phyloP scores from a whole-genome alignment of 177 flowering plant genomes.

The Vitis hybrid region DNA sequence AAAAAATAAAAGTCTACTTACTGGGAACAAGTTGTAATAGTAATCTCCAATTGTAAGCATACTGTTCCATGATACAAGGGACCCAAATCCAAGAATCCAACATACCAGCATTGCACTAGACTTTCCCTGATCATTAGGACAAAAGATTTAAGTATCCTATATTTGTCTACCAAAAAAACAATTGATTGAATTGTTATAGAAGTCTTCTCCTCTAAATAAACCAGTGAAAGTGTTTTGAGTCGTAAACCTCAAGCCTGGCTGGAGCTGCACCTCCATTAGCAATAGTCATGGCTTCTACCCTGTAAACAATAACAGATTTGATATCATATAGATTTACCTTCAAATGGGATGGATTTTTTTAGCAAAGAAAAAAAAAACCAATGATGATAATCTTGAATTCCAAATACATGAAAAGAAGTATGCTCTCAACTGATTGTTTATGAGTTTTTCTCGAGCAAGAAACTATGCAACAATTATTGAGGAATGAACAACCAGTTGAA shows the following conservation, averaged over 20 bases:
- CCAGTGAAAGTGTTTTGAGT: background rate
- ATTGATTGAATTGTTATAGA: no score
- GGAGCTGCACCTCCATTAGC: constrained; percentile 17
- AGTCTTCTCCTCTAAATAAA: background rate
- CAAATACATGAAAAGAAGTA: no score
- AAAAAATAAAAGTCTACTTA: constrained; percentile 5
- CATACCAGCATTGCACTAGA: constrained; percentile 40
- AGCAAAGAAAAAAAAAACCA: no score
- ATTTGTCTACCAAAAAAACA: background rate
- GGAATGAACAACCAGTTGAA: no score
- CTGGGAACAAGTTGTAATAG: constrained; percentile 40
- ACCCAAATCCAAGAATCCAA: constrained; percentile 70
- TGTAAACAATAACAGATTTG: background rate
- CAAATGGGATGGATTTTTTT: no score
- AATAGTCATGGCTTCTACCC: constrained; percentile 23
- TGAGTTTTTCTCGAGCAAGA: no score
- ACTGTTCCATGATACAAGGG: constrained; percentile 65
- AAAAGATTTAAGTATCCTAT: background rate
- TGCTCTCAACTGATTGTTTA: no score
- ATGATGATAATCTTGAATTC: no score
- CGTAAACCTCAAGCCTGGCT: constrained; percentile 42
- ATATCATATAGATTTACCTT: no score
- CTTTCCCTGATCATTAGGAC: constrained; percentile 49
- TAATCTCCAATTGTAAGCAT: constrained; percentile 43
- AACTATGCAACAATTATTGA: no score